Evolutionary conservation across 805 yeast genomes (phyloP).

Genomic region (Priceomyces carsonii): DNA sequence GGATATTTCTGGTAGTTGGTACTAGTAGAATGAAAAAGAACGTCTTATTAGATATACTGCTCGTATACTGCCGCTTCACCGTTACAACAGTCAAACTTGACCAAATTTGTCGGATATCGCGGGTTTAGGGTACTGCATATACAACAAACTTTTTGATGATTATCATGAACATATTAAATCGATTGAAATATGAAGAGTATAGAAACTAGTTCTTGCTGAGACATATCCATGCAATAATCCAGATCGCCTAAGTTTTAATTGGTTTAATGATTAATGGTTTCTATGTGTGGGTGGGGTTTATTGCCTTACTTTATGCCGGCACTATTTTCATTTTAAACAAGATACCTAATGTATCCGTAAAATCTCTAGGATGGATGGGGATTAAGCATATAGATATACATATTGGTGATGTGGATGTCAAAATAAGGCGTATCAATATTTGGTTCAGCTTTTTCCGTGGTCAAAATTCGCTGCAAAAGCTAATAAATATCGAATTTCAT

Average conservation of each 20-base stretch:
- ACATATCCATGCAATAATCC: too few relatives aligned
- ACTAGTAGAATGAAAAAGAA: too few relatives aligned
- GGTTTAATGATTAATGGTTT: background rate
- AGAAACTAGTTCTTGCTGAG: too few relatives aligned
- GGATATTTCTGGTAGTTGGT: too few relatives aligned
- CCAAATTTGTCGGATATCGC: too few relatives aligned
- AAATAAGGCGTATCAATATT: constrained; percentile 19
- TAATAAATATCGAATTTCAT: constrained; percentile 26
- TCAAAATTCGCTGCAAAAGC: constrained; percentile 23
- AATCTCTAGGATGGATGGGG: constrained; percentile 32
- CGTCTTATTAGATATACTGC: too few relatives aligned
- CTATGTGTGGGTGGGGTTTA: constrained; percentile 1
- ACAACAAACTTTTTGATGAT: too few relatives aligned
- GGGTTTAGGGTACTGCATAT: too few relatives aligned
- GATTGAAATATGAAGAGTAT: too few relatives aligned
- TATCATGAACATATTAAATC: too few relatives aligned
- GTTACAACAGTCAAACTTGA: too few relatives aligned
- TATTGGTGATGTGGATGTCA: constrained; percentile 12
- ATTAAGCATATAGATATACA: constrained; percentile 24
- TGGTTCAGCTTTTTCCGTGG: constrained; percentile 23
- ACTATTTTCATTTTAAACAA: constrained; percentile 20
- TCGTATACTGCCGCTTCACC: too few relatives aligned
- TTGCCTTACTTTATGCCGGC: constrained; percentile 16
- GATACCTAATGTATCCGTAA: constrained; percentile 27
- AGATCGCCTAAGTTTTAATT: background rate